Base-by-base conservation (phyloP, 495 filamentous ascomycete species). In the Pseudevernia furfuracea region DNA sequence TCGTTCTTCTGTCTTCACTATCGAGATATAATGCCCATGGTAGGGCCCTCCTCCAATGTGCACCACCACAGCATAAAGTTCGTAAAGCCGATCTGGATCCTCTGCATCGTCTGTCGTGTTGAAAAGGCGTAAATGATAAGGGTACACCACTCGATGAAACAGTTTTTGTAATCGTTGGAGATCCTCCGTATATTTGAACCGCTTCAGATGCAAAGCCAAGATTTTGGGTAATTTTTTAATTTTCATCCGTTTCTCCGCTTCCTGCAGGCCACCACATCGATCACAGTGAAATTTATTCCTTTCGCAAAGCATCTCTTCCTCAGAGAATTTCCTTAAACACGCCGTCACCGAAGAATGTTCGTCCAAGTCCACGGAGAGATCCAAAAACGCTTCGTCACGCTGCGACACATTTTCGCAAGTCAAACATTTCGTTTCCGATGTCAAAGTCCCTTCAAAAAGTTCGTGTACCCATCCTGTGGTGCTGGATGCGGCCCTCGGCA, bases 191-290 rank as follows among this genome's bases (percentile, higher is more conserved):
- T 96, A 97, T 76, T 98, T 97, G 80, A 98, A 98, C 60, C 94
- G 82, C 71, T 98, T 98, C 62, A 98, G 76, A 70, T 98, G 95
- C 59, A 98, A 76, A 12, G 94, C 91, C 62, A 98, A 74, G 46
- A 98, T 92, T 68, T 89, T 91, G 1, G 94, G 94, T 66, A 97
- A 77, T 62, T 91, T 85, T 76, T 98, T 98, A 66, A 98, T 91
- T 80, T 98, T 98, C 94, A 98, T 98, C 19, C 94, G 84, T 79
- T 98, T 98, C 72, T 97, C 94, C 1, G 94, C 94, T 76, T 98
- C 94, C 76, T 98, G 95, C 28, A 98, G 78, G 7, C 95, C 95
- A 57, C 95, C 94, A 67, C 94, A 98, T 67, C 91, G 91, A 72
- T 98, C 94, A 74, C 94, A 98, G 72, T 97, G 94, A 68, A 98